These are phyloP conservation scores for Pseudopithomyces chartarum DNA, from an alignment of 2,329 filamentous ascomycete species.

Conservation along the genomic window DNA sequence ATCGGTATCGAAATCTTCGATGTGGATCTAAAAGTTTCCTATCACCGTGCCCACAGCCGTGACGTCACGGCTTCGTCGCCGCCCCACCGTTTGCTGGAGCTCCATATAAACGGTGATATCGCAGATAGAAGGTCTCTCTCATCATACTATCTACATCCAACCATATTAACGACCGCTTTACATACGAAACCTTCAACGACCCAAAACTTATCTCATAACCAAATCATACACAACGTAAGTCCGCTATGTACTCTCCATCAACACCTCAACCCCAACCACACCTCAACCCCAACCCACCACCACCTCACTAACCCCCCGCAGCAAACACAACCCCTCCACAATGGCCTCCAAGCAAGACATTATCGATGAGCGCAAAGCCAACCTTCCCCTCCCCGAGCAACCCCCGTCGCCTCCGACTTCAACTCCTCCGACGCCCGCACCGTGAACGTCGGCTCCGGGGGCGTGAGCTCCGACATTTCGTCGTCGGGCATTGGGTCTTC, in stretches of 20 bases:
- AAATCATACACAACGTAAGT: background rate
- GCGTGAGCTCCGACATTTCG: constrained; percentile 42
- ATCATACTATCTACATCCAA: background rate
- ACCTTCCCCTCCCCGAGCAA: constrained; percentile 79
- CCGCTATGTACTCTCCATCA: no score
- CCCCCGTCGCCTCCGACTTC: constrained; percentile 80
- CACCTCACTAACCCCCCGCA: constrained; percentile 9
- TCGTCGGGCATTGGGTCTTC: constrained; percentile 57
- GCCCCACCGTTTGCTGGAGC: constrained; percentile 3
- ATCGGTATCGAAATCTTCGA: constrained; percentile 16
- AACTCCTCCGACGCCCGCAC: constrained; percentile 71
- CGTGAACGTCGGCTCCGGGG: constrained; percentile 72
- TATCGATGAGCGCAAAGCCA: constrained; percentile 70
- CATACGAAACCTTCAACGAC: no score
- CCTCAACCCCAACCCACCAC: background rate
- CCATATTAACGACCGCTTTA: background rate
- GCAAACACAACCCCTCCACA: constrained; percentile 18
- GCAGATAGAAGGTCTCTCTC: background rate
- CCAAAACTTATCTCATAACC: no score
- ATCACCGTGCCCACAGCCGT: background rate
- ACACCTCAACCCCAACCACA: no score
- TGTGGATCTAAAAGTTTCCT: constrained; percentile 5
- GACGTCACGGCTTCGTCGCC: constrained; percentile 20
- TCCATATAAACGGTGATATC: constrained; percentile 6
- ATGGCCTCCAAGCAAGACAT: constrained; percentile 51